Evolutionary conservation across 768 basidiomycete species (phyloP), one percentile per base, ranked within the genome.

Genomic region (Boletellus ananas): DNA sequence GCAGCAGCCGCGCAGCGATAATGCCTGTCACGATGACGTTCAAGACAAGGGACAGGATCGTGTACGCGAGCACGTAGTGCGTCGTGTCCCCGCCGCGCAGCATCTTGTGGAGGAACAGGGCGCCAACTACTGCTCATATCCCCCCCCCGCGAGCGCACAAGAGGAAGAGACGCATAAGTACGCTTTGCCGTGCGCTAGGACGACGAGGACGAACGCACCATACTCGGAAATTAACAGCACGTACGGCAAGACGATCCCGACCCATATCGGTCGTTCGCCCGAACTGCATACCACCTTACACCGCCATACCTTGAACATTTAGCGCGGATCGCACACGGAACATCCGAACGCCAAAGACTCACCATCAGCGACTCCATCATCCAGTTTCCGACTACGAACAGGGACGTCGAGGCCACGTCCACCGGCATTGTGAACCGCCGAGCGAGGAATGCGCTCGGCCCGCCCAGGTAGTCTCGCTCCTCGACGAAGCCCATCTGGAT

Each of bases 291-390:
- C 45, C 12, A 60, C 56, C 33, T 48, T 51, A 55, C 59, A 61
- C 9, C 59, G 52, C 59, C 59, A 60, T 11, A 60, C 59, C 59
- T 61, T 43, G 23, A n/a, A 47, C n/a, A 17, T 31, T 41, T 21
- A 49, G 42, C 33, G 37, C 0, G 47, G 41, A 51, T 21, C n/a
- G 36, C 17, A 17, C 29, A 31, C 34, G 17, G 13, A 4, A 23
- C 17, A 2, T 4, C 7, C 31, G 37, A 38, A 34, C 9, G 8
- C 10, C 31, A 45, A 11, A 44, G 18, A 54, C 56, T 61, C 39
- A 60, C 59, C 50, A 60, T 16, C 23, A 60, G 39, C 1, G 52
- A 43, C 25, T 60, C 59, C 47, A 61, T 60, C 59, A 60, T 55
- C 59, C 59, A 60, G 21, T 51, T 58, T 3, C 52, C 52, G 8